phyloP scores from a whole-genome alignment of 2,329 filamentous ascomycete species.

The Exophiala alcalophila region DNA sequence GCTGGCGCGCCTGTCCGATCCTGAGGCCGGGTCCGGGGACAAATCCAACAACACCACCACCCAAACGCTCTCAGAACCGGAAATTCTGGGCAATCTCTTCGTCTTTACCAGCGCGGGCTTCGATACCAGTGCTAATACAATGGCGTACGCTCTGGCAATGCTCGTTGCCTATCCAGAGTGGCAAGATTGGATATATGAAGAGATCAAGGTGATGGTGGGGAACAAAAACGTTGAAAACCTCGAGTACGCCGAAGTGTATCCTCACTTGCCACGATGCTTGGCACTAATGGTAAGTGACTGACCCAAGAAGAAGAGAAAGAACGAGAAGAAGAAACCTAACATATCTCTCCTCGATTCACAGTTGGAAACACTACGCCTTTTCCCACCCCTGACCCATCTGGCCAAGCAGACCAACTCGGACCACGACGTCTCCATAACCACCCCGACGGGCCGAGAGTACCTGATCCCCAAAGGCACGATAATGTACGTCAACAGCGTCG shows the following conservation, averaged over 20 bases:
- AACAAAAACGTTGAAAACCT: constrained; percentile 30
- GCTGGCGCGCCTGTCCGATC: constrained; percentile 17
- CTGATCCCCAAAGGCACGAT: constrained; percentile 36
- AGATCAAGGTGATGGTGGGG: constrained; percentile 42
- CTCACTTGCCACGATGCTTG: constrained; percentile 44
- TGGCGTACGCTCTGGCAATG: constrained; percentile 50
- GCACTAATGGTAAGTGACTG: constrained; percentile 51
- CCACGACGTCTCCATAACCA: constrained; percentile 34
- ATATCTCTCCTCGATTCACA: too few relatives aligned
- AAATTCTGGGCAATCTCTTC: constrained; percentile 29
- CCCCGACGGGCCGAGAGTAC: constrained; percentile 31
- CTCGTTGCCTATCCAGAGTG: constrained; percentile 48
- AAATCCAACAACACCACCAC: not conserved
- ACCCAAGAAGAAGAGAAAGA: too few relatives aligned
- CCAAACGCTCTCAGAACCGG: constrained; percentile 21
- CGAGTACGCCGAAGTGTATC: constrained; percentile 46
- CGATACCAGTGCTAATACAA: constrained; percentile 51
- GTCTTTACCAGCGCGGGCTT: constrained; percentile 28
- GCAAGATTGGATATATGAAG: constrained; percentile 54
- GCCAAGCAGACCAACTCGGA: constrained; percentile 33
- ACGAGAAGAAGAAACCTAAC: too few relatives aligned
- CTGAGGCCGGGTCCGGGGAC: constrained; percentile 4
- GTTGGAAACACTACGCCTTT: constrained; percentile 46
- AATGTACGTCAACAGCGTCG: constrained; percentile 38
- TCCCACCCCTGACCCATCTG: constrained; percentile 40